Evolutionary conservation across 495 filamentous ascomycete species (phyloP).

Genomic region (Cenococcum geophilum): DNA sequence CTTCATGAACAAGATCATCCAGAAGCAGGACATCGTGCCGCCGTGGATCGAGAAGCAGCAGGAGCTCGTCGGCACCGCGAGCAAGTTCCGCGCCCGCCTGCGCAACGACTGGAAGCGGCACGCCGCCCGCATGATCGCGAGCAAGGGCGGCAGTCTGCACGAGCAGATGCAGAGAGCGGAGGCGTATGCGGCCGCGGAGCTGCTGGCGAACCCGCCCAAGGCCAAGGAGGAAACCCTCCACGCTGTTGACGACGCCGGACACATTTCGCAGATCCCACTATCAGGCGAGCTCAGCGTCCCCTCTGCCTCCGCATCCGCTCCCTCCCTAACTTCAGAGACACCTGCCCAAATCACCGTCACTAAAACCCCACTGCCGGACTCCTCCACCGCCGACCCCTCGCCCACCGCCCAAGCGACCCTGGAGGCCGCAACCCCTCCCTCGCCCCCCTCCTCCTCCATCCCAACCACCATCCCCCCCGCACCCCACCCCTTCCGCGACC

Average conservation of each 20-base stretch:
- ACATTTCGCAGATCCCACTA: slow-evolving; percentile 44
- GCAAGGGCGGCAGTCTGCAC: slow-evolving; percentile 70
- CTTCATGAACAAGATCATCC: slow-evolving; percentile 97
- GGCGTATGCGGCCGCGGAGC: slow-evolving; percentile 69
- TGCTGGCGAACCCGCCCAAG: slow-evolving; percentile 40
- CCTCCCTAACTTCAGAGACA: background rate
- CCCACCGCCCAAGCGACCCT: no score
- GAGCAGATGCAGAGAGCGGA: slow-evolving; percentile 66
- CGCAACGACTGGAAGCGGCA: slow-evolving; percentile 83
- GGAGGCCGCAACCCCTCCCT: no score
- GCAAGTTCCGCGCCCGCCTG: slow-evolving; percentile 64
- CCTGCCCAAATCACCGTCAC: background rate
- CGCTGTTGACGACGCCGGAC: slow-evolving; percentile 37
- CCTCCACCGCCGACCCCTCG: background rate
- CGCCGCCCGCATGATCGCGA: slow-evolving; percentile 72
- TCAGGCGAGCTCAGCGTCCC: slow-evolving; percentile 37
- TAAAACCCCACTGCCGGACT: background rate
- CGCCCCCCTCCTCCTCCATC: slow-evolving; percentile 7
- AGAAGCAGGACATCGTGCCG: slow-evolving; percentile 79
- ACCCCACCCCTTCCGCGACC: slow-evolving; percentile 55
- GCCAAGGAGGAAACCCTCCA: slow-evolving; percentile 47
- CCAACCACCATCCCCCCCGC: slow-evolving; percentile 32
- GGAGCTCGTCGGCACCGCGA: slow-evolving; percentile 65
- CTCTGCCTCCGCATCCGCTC: background rate
- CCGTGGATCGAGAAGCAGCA: slow-evolving; percentile 98